phyloP scores from a whole-genome alignment of 1,284 basidiomycete species.

The Tilletia setariae region DNA sequence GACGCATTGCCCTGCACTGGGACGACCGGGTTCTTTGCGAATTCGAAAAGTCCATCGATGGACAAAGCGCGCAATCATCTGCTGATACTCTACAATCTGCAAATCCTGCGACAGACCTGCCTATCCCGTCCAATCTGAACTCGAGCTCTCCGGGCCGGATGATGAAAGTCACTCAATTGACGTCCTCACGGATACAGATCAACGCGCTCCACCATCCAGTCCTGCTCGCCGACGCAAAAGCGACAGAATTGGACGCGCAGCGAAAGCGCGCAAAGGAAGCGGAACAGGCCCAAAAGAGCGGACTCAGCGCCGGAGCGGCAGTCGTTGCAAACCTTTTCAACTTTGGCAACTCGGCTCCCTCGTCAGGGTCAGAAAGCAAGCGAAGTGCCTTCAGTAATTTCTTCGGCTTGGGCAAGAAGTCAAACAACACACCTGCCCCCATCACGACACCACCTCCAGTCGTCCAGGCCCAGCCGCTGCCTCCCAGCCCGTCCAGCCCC shows the following conservation, averaged over 20 bases:
- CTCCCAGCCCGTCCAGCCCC: background rate
- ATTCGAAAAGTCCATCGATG: conserved; percentile 65
- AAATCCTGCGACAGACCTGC: conserved; percentile 47
- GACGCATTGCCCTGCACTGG: conserved; percentile 62
- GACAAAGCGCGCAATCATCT: background rate
- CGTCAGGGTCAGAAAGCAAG: conserved; percentile 33
- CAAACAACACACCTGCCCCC: conserved; percentile 38
- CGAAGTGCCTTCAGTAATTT: conserved; percentile 52
- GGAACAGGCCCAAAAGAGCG: conserved; percentile 55
- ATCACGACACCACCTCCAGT: background rate
- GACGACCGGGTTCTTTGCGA: conserved; percentile 74
- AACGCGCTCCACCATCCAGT: conserved; percentile 59
- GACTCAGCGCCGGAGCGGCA: conserved; percentile 68
- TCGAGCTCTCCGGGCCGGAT: conserved; percentile 58
- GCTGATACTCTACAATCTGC: background rate
- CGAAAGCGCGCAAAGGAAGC: conserved; percentile 5
- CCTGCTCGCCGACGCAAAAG: background rate
- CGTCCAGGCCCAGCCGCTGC: background rate
- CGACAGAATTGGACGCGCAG: background rate
- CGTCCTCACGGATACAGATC: conserved; percentile 73
- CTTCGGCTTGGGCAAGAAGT: conserved; percentile 54
- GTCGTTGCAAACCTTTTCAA: conserved; percentile 29
- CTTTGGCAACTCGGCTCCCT: conserved; percentile 43
- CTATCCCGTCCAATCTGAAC: conserved; percentile 62
- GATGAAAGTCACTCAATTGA: conserved; percentile 69